A percentile compares a stretch with the other conserved stretches of the same genome.
Conservation (phyloP, 2,329 filamentous ascomycete genomes). For the Simplicillium sp. region DNA sequence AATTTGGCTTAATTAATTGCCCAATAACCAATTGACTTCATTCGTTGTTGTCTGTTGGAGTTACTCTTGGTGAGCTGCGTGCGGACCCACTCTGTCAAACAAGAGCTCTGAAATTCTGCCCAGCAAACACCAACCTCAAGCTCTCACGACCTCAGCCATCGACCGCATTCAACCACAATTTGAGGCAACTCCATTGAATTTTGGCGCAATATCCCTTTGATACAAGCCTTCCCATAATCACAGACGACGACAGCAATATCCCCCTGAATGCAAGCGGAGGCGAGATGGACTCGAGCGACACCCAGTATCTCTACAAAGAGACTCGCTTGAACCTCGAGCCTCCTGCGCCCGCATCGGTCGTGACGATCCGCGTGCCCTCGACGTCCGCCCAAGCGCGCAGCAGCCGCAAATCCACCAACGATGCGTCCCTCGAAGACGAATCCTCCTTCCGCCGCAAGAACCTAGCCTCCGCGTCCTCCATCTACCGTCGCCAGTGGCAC, state of each 20-base stretch:
- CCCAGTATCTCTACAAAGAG: slow-evolving; percentile 72
- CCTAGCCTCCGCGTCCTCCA: slow-evolving; percentile 67
- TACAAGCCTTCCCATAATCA: no score
- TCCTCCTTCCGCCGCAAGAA: slow-evolving; percentile 62
- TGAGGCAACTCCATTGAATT: no score
- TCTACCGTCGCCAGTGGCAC: slow-evolving; percentile 74
- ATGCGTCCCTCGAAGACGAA: slow-evolving; percentile 52
- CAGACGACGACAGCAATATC: no score
- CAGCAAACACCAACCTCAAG: slow-evolving; percentile 2
- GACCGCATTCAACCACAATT: not conserved
- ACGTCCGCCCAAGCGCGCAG: slow-evolving; percentile 34
- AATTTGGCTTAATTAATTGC: no score
- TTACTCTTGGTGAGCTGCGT: no score
- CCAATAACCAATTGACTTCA: no score
- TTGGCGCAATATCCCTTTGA: no score
- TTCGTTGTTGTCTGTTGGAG: no score
- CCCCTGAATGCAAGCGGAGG: slow-evolving; percentile 32
- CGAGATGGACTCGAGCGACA: slow-evolving; percentile 56
- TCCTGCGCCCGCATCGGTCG: slow-evolving; percentile 56
- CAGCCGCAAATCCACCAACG: slow-evolving; percentile 27
- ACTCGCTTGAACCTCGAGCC: slow-evolving; percentile 76
- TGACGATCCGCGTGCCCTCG: slow-evolving; percentile 59
- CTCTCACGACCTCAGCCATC: slow-evolving; percentile 1
- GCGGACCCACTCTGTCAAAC: no score
- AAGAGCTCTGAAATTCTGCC: slow-evolving; percentile 4